phyloP scores from a whole-genome alignment of 805 yeast species.

The Ogataea pini region DNA sequence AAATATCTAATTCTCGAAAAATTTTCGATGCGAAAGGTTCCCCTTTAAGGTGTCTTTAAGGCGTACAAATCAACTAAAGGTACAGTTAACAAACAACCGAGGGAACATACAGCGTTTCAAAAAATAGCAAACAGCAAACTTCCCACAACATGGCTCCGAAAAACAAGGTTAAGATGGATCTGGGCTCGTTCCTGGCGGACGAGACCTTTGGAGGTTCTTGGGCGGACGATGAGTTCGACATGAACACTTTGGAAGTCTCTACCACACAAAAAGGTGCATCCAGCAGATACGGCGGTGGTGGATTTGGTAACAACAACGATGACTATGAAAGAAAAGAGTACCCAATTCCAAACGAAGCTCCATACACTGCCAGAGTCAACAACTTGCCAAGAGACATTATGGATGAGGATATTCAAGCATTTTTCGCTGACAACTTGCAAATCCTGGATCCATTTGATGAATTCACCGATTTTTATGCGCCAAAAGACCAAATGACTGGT shows the following conservation, averaged over 20 bases:
- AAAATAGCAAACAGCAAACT: background rate
- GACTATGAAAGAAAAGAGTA: slow-evolving; percentile 61
- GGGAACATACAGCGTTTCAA: background rate
- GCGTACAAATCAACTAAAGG: background rate
- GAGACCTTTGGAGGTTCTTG: slow-evolving; percentile 74
- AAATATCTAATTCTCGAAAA: slow-evolving; percentile 4
- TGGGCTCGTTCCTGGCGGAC: slow-evolving; percentile 81
- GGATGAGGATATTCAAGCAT: slow-evolving; percentile 63
- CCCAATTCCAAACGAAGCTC: slow-evolving; percentile 90
- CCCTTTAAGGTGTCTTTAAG: background rate
- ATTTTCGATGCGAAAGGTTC: slow-evolving; percentile 7
- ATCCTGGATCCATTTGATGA: slow-evolving; percentile 51
- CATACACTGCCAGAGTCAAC: slow-evolving; percentile 85
- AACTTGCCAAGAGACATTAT: slow-evolving; percentile 80
- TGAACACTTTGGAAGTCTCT: slow-evolving; percentile 32
- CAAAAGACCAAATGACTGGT: slow-evolving; percentile 65
- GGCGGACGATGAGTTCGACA: slow-evolving; percentile 84
- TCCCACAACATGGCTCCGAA: slow-evolving; percentile 54
- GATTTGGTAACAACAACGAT: slow-evolving; percentile 27
- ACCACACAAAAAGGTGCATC: slow-evolving; percentile 13
- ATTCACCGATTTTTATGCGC: slow-evolving; percentile 67
- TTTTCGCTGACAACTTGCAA: slow-evolving; percentile 55
- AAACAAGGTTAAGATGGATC: slow-evolving; percentile 69
- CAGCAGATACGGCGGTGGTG: slow-evolving; percentile 18
- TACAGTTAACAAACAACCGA: background rate